Base-by-base conservation (phyloP, 805 yeast genomes). In the Saccharomycopsis sp. region DNA sequence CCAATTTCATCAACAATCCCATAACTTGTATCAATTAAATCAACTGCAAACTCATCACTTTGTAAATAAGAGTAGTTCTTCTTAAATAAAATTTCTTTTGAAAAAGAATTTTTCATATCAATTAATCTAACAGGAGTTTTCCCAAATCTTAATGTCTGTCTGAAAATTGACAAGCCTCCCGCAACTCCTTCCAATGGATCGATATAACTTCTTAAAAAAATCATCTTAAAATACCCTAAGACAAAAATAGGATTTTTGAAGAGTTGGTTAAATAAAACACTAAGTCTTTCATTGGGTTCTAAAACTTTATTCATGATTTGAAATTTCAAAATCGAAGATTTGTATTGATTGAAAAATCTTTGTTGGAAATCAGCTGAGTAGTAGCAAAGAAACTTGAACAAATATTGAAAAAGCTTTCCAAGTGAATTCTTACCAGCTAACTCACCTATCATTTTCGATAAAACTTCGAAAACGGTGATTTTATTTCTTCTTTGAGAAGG, bases 1-100 rank as follows among this genome's bases (percentile, higher is more conserved):
- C 45, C 45, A 12, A 41, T 21, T 31, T 46, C 49, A 29, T 46
- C 49, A 13, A 46, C 47, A 12, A 46, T 37, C n/a, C 49, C 49
- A 30, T 46, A 46, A 6, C 26, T 15, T 8, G 42, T 34, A 21
- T 44, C 49, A n/a, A 46, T 41, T 10, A 31, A 17, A 15, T n/a
- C 14, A 2, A 42, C 20, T 28, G 36, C 39, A 20, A 44, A 44
- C 5, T 34, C 39, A 29, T 44, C 40, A 14, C 34, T 32, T 4
- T 18, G 12, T 20, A 44, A 20, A 18, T 25, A 17, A 15, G 14
- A 4, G 21, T 35, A 33, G 12, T 27, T 25, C 9, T 28, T 21
- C 14, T 19, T 28, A 6, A 15, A 15, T 5, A 34, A 5, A 19
- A 42, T 17, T 5, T n/a, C 28, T 10, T 32, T 13, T 17, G 12